A percentile compares a stretch with the other conserved stretches of the same genome.
Evolutionary conservation across 345 rosid genomes (phyloP).

Genomic region (Heritiera fomes): DNA sequence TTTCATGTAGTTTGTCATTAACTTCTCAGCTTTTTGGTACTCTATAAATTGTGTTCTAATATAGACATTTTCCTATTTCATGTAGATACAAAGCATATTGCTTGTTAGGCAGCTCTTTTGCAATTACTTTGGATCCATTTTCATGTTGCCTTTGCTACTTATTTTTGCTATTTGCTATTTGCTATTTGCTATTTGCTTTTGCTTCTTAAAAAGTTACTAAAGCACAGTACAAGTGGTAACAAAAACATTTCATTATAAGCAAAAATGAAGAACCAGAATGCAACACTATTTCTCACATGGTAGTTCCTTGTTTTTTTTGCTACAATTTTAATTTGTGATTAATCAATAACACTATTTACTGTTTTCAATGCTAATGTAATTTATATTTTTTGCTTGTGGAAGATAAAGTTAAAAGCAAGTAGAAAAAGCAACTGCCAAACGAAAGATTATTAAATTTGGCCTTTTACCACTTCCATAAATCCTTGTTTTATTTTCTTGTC

Average conservation of each 20-base stretch:
- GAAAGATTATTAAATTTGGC: not conserved
- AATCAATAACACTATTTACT: not conserved
- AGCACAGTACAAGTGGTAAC: not conserved
- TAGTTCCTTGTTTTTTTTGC: not conserved
- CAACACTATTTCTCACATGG: not conserved
- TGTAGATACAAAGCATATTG: not conserved
- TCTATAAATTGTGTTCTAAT: not conserved
- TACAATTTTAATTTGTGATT: not conserved
- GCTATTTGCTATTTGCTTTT: too few species aligned
- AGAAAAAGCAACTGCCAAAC: not conserved
- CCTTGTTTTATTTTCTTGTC: not conserved
- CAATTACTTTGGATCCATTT: not conserved
- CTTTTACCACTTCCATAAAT: not conserved
- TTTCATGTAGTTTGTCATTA: not conserved
- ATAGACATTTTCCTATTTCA: not conserved
- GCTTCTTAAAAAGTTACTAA: not conserved
- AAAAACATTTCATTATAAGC: not conserved
- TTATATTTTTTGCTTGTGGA: not conserved
- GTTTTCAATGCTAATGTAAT: not conserved
- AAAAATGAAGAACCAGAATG: not conserved
- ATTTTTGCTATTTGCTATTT: too few species aligned
- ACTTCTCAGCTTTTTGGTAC: not conserved
- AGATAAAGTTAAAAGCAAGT: not conserved
- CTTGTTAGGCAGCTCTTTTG: not conserved
- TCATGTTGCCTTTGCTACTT: not conserved